Base-by-base conservation (phyloP, 495 filamentous ascomycete genomes). In the Aspergillus taichungensis region DNA sequence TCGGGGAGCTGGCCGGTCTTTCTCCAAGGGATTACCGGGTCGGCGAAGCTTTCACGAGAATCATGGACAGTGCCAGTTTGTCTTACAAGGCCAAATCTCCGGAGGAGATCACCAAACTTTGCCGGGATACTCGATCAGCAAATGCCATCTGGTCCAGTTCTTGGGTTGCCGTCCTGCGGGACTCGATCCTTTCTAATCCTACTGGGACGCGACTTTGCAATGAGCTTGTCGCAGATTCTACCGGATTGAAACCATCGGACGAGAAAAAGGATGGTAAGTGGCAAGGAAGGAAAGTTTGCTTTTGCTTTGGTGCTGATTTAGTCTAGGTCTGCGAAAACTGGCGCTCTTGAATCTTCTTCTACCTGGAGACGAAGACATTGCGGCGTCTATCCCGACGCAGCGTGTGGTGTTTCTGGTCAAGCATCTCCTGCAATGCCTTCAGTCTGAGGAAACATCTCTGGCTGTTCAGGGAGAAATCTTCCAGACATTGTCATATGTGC, bases 391-490 rank as follows among this genome's bases (percentile, higher is more conserved):
- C 38, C 84, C 87, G 11, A 85, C 84, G 28, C 88, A 91, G 54
- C 76, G 90, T 30, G 54, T 88, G 30, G 80, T 96, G 3, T 88
- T 94, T 56, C 80, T 90, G 18, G 75, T 89, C 29, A 87, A 88
- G 59, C 80, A 90, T 51, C 63, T 95, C 6, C 70, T 83, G 7
- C 71, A 77, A 12, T 89, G 84, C 77, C 61, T 86, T 2, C 70
- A 83, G 30, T 73, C 75, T 0, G 69, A 73, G n/a, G 54, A 69
- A 2, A 41, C 66, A 7, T 49, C 64, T 13, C 48, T 62, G 11
- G 59, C 62, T 24, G 43, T 76, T 35, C 69, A 60, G 45, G 54
- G 67, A 8, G 71, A 73, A 30, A 74, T 88, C 1, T 78, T 82
- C 45, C 82, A 80, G 49, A 74, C 71, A 1, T 61, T 97, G 31